Percentiles rank a stretch among this genome's conserved stretches.
phyloP scores from a whole-genome alignment of 2,329 filamentous ascomycete genomes.

The Sordariomycetes sp. region DNA sequence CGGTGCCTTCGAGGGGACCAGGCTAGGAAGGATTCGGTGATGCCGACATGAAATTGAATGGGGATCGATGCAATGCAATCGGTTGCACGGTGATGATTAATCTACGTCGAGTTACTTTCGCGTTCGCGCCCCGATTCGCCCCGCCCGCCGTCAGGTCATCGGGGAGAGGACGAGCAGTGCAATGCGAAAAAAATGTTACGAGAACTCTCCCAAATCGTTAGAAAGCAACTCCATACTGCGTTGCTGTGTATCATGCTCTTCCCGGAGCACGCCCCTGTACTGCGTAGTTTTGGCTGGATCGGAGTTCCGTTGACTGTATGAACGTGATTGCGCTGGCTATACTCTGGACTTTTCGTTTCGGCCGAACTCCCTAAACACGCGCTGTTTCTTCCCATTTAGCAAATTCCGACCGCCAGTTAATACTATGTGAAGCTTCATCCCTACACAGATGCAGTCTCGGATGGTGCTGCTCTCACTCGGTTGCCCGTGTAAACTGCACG shows the following conservation, averaged over 20 bases:
- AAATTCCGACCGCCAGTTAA: too few relatives aligned
- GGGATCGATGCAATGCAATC: not conserved
- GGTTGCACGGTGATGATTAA: not conserved
- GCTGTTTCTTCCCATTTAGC: too few relatives aligned
- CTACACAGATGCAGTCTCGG: too few relatives aligned
- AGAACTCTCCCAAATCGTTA: not conserved
- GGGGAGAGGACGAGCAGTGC: not conserved
- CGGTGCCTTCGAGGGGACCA: not conserved
- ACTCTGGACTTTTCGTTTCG: not conserved
- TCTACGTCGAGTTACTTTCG: not conserved
- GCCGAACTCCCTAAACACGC: too few relatives aligned
- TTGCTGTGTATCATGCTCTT: not conserved
- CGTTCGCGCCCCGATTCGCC: not conserved
- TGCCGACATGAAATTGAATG: not conserved
- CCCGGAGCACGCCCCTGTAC: not conserved
- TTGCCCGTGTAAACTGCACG: not conserved
- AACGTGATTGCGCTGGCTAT: not conserved
- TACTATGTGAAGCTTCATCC: too few relatives aligned
- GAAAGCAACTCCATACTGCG: not conserved
- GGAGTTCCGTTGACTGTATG: not conserved
- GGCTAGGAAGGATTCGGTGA: not conserved
- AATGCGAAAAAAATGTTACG: not conserved
- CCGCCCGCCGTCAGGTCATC: not conserved
- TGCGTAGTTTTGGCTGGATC: not conserved
- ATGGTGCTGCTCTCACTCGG: too few relatives aligned